Base-by-base conservation (phyloP, 768 basidiomycete species). In the Mycena maculata region DNA sequence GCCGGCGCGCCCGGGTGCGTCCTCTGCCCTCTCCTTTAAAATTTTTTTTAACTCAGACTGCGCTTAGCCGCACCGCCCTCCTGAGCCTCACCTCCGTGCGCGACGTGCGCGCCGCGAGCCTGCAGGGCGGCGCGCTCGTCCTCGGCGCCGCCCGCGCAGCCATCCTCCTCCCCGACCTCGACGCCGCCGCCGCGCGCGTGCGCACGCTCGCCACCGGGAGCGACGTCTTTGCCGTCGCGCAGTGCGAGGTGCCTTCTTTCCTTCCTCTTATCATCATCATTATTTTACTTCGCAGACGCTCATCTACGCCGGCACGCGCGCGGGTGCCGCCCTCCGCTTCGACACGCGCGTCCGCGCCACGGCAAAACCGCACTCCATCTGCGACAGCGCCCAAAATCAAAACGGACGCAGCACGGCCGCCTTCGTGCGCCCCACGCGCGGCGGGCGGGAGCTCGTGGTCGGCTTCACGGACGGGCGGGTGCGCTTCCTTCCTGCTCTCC, bases 381-480 rank as follows among this genome's bases (percentile, higher is more conserved):
- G 57, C 10, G 28, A n/a, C 57, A 42, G 20, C 39, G 6, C 44
- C 48, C 25, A 20, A 5, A 13, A 4, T 56, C 48, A 22, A 47
- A 59, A 27, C 61, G 72, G 31, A 71, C 72, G 48, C 28, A 74
- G 74, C 65, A 74, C 74, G 12, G 67, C 65, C 52, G 68, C 58
- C n/a, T 74, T 73, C 45, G 72, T 77, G 31, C 65, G 63, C 22
- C 64, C 68, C 15, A 55, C 53, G 18, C 49, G 44, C 62, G 72
- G 61, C 44, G 75, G 75, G 41, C 76, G 75, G 13, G 52, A 60
- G 27, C 69, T 79, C 25, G 74, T 79, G 3, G 76, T 60, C 10
- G 61, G 53, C 13, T 63, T 18, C 36, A 67, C 55, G 65, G 65
- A 70, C n/a, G 69, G 69, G 2, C 25, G 65, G 33, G 63, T 69